Conservation (phyloP, 371 early-diverging fungal species). For the Mortierella sp. region DNA sequence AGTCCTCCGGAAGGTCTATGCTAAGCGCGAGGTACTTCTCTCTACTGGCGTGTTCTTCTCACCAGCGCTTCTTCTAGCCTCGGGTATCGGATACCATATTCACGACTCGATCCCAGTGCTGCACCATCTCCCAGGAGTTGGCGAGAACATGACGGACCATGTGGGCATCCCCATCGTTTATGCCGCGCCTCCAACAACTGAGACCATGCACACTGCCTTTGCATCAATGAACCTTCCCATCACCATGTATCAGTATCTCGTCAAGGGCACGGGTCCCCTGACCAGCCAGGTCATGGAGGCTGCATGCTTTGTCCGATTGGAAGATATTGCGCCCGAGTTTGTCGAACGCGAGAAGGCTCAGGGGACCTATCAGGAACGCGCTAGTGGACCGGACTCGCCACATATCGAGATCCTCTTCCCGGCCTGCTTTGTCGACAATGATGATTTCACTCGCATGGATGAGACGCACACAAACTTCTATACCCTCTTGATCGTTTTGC, state of each 20-base stretch:
- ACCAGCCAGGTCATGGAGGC: constrained; percentile 35
- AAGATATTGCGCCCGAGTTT: constrained; percentile 54
- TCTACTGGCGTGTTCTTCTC: constrained; percentile 28
- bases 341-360: constrained; percentile 52
- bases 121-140: constrained; percentile 32
- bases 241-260: constrained; percentile 20
- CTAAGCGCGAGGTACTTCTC: constrained; percentile 26
- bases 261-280: constrained; percentile 21
- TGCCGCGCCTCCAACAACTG: constrained; percentile 4
- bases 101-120: constrained; percentile 26
- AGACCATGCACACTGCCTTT: constrained; percentile 8
- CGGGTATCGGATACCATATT: constrained; percentile 28
- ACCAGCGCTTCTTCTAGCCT: constrained; percentile 28
- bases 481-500: constrained; percentile 3
- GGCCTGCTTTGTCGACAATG: constrained; percentile 13
- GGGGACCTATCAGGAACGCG: constrained; percentile 46
- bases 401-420: constrained; percentile 49
- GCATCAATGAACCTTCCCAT: constrained; percentile 5
- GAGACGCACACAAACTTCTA: background rate
- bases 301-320: constrained; percentile 40
- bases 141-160: constrained; percentile 31
- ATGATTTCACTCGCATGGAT: background rate
- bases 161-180: constrained; percentile 13
- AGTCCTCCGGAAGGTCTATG: constrained; percentile 22
- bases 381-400: constrained; percentile 53